These are phyloP conservation scores for Fraxinus excelsior DNA, from an alignment of 257 asterid genomes.

Conservation along the genomic window DNA sequence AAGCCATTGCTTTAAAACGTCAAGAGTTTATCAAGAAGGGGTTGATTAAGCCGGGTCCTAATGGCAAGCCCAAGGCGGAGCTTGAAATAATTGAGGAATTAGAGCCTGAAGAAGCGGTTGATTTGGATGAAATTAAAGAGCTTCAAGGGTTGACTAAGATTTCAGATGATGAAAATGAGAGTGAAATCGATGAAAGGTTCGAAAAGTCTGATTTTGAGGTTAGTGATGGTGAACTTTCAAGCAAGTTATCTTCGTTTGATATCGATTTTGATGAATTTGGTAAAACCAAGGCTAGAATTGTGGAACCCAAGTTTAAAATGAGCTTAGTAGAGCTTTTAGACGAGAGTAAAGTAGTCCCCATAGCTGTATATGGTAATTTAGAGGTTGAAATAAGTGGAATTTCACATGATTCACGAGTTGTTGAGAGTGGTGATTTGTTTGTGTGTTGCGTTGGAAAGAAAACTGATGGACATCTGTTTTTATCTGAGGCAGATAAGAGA, in stretches of 20 bases:
- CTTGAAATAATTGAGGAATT: slow-evolving; percentile 54
- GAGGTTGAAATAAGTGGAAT: slow-evolving; percentile 79
- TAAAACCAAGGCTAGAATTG: slow-evolving; percentile 60
- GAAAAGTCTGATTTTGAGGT: slow-evolving; percentile 60
- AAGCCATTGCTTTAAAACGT: slow-evolving; percentile 88
- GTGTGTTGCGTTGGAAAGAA: slow-evolving; percentile 80
- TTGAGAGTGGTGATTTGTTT: slow-evolving; percentile 87
- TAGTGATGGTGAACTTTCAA: slow-evolving; percentile 44
- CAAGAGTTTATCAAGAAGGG: slow-evolving; percentile 84
- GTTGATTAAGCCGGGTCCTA: slow-evolving; percentile 55
- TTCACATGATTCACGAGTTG: slow-evolving; percentile 88
- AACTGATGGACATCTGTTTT: slow-evolving; percentile 69
- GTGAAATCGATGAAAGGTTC: slow-evolving; percentile 30
- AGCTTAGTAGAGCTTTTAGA: slow-evolving; percentile 89
- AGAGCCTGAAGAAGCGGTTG: slow-evolving; percentile 88
- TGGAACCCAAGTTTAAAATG: slow-evolving; percentile 82
- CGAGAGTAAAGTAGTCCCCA: slow-evolving; percentile 85
- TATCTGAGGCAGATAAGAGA: slow-evolving; percentile 93
- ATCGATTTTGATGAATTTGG: slow-evolving; percentile 81
- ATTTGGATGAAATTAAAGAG: slow-evolving; percentile 87
- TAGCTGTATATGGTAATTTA: slow-evolving; percentile 75
- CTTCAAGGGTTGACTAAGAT: slow-evolving; percentile 61
- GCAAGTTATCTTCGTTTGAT: slow-evolving; percentile 55
- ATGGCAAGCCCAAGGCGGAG: slow-evolving; percentile 32
- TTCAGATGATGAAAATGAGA: slow-evolving; percentile 49